Conservation (phyloP, 1,284 basidiomycete genomes). For the Clitocybe nebularis region DNA sequence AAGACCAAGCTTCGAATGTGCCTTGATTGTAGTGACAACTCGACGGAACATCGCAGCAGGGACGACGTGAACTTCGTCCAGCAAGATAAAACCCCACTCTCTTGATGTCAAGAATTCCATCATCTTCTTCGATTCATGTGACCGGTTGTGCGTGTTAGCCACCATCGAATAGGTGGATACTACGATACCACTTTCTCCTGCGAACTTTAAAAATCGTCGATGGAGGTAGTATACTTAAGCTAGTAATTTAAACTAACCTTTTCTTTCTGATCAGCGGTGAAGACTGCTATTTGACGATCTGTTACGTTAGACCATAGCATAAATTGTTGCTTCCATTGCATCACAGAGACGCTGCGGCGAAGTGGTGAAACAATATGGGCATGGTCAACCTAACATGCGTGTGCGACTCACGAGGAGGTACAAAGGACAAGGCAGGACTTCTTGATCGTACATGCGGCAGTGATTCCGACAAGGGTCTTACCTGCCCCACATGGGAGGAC, state of each 20-base stretch:
- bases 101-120: slow-evolving; percentile 95
- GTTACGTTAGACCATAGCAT: slow-evolving; percentile 97
- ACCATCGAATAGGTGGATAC: slow-evolving; percentile 99
- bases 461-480: slow-evolving; percentile 98
- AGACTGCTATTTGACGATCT: slow-evolving; percentile 91
- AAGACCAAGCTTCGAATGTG: slow-evolving; percentile 93
- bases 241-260: slow-evolving; percentile 52
- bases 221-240: slow-evolving; percentile 10
- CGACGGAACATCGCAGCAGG: slow-evolving; percentile 96
- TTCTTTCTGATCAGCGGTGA: slow-evolving; percentile 95
- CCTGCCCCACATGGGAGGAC: slow-evolving; percentile 98
- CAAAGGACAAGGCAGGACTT: slow-evolving; percentile 98
- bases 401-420: slow-evolving; percentile 87
- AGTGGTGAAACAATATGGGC: slow-evolving; percentile 12
- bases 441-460: slow-evolving; percentile 98
- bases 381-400: too few relatives aligned
- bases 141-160: slow-evolving; percentile 92
- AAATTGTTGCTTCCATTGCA: slow-evolving; percentile 98
- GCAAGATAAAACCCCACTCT: slow-evolving; percentile 93
- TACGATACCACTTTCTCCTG: slow-evolving; percentile 91
- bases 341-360: slow-evolving; percentile 79
- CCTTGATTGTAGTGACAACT: slow-evolving; percentile 95
- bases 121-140: slow-evolving; percentile 97
- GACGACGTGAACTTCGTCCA: slow-evolving; percentile 97
- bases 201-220: slow-evolving; percentile 60